A percentile compares a stretch with the other conserved stretches of the same genome.
These are phyloP conservation scores for Ceratocystis colombiana DNA, from an alignment of 2,329 filamentous ascomycete genomes.

Conservation along the genomic window DNA sequence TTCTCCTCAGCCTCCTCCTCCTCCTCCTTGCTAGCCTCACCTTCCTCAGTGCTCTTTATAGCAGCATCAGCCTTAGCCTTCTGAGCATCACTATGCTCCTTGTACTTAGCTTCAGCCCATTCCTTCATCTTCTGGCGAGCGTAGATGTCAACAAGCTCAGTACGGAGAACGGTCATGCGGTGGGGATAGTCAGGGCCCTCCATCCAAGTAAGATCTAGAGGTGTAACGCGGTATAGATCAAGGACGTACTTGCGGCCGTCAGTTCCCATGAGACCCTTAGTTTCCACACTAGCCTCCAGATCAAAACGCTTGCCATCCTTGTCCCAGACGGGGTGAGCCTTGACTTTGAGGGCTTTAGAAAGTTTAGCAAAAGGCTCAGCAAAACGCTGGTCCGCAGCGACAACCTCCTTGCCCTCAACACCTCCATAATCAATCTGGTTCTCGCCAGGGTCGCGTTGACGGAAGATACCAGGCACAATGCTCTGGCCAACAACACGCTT, in stretches of 20 bases:
- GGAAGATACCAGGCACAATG: slow-evolving; percentile 97
- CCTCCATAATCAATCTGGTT: slow-evolving; percentile 98
- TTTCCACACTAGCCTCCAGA: slow-evolving; percentile 91
- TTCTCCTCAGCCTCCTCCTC: slow-evolving; percentile 30
- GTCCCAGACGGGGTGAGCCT: slow-evolving; percentile 95
- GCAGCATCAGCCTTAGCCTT: slow-evolving; percentile 30
- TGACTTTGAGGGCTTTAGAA: slow-evolving; percentile 80
- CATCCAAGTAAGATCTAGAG: slow-evolving; percentile 81
- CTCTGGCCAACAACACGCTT: slow-evolving; percentile 96
- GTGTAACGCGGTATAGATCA: slow-evolving; percentile 88
- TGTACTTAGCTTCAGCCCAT: slow-evolving; percentile 64
- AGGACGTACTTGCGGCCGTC: slow-evolving; percentile 97
- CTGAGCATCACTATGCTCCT: slow-evolving; percentile 34
- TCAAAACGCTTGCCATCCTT: slow-evolving; percentile 87
- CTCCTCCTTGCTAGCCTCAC: slow-evolving; percentile 34
- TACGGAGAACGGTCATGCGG: slow-evolving; percentile 85
- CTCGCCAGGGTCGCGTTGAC: slow-evolving; percentile 92
- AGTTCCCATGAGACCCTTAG: slow-evolving; percentile 92
- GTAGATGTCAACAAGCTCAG: slow-evolving; percentile 81
- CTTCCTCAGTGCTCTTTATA: slow-evolving; percentile 30
- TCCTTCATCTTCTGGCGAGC: slow-evolving; percentile 78
- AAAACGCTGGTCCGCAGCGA: slow-evolving; percentile 83
- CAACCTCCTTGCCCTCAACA: slow-evolving; percentile 91
- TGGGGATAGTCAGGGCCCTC: slow-evolving; percentile 74
- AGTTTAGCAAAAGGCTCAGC: slow-evolving; percentile 76